Base-by-base conservation (phyloP, 805 yeast species). In the Candida nemodendra region DNA sequence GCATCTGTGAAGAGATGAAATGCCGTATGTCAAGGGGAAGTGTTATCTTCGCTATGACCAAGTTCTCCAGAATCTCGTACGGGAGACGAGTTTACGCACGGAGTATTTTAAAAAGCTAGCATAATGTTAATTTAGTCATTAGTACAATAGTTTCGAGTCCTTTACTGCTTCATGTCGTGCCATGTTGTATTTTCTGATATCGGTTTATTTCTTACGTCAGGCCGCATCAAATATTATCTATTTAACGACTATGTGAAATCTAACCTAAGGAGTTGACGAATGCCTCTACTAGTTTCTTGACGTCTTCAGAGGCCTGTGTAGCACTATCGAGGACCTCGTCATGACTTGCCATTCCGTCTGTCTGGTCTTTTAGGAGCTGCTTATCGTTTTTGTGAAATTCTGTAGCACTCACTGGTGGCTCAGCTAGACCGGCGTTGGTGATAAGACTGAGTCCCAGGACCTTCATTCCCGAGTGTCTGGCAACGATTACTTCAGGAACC, bases 401-500 rank as follows among this genome's bases (percentile, higher is more conserved):
- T 31, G 75, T 61, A 0, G 82, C 88, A 55, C 81, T 74, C 5
- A 83, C 78, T 8, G 93, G 87, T 38, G 75, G 72, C 18, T 74
- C 83, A 18, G 74, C 73, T 5, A 89, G 84, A 25, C 87, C 89
- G 1, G 77, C 81, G 56, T 91, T 91, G 15, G 98, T 91, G 50
- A 91, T 82, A 44, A 93, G 70, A 47, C 93, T 83, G 28, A 91
- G 61, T 0, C 97, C 98, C 45, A 91, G 66, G 4, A 89, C 95
- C 47, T 69, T 73, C 66, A 93, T 62, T 1, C 90, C 95, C 42
- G 81, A 74, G 60, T 93, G 98, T 59, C 95, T 79, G 2, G 96
- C 98, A 14, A 88, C 83, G 44, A 88, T 78, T 2, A 88, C 95
- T 62, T 91, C 99, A 0, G 99, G 97, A 23, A 91, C 97, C 0